Evolutionary conservation across 257 asterid genomes (phyloP).

Genomic region (Solanum sparsipilum): DNA sequence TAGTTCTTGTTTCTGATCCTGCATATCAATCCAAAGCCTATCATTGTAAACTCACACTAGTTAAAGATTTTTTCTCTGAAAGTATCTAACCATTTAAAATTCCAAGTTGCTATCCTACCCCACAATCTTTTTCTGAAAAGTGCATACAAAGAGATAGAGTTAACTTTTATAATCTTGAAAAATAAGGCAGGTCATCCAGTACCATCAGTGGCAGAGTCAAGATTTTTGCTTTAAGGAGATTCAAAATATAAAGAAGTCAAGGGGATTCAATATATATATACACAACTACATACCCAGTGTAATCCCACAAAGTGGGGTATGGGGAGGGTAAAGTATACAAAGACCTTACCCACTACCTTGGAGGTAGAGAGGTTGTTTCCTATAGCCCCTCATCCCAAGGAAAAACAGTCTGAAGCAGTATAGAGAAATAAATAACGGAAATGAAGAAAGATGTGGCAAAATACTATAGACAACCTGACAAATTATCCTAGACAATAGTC

Average conservation of each 20-base stretch:
- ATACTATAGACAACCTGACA: background rate
- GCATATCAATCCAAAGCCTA: background rate
- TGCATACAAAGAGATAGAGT: background rate
- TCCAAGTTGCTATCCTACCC: background rate
- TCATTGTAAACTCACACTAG: background rate
- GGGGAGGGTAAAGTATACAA: background rate
- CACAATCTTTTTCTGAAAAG: no score
- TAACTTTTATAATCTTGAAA: background rate
- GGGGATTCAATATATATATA: background rate
- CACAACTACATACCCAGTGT: background rate
- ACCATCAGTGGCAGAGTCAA: no score
- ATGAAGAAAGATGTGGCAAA: background rate
- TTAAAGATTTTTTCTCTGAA: background rate
- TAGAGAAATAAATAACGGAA: background rate
- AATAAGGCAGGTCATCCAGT: background rate
- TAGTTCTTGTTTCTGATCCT: slow-evolving; percentile 41
- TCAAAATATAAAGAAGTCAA: background rate
- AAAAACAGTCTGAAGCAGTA: background rate
- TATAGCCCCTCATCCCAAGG: background rate
- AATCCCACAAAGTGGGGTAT: background rate
- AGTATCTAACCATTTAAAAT: background rate
- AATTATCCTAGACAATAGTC: background rate
- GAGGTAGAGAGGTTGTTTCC: background rate
- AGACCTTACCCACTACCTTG: background rate
- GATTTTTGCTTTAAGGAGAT: no score